A percentile compares a stretch with the other conserved stretches of the same genome.
These are phyloP conservation scores for Zygosaccharomyces siamensis DNA, from an alignment of 805 yeast species.

Conservation along the genomic window DNA sequence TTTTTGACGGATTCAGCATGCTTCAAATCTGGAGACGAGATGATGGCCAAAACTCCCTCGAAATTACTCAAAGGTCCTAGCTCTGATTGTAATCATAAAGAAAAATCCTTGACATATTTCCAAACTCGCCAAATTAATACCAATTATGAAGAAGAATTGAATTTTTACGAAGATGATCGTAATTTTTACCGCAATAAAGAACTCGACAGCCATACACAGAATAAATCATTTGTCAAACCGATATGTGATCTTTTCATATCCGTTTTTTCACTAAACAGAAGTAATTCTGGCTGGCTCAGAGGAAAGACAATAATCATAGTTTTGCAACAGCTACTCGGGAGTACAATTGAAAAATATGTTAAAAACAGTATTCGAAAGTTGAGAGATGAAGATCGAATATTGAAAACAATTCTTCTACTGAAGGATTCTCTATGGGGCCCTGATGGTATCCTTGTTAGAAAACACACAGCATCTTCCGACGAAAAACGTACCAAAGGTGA, in stretches of 20 bases:
- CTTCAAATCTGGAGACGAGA: constrained; percentile 9
- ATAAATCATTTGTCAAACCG: constrained; percentile 65
- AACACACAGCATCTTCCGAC: constrained; percentile 26
- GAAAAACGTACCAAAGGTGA: constrained; percentile 44
- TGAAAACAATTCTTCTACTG: constrained; percentile 36
- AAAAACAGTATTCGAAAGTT: constrained; percentile 35
- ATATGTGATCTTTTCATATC: constrained; percentile 71
- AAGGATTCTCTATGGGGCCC: constrained; percentile 46
- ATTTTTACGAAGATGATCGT: constrained; percentile 14
- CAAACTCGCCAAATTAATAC: constrained; percentile 5
- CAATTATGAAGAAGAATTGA: constrained; percentile 12
- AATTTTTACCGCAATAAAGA: constrained; percentile 8
- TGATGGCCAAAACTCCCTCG: neutral
- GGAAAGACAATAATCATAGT: constrained; percentile 80
- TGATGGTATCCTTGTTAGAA: constrained; percentile 46
- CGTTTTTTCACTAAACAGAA: constrained; percentile 58
- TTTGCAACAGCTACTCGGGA: constrained; percentile 80
- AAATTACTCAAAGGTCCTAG: constrained; percentile 2
- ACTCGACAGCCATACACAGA: constrained; percentile 4
- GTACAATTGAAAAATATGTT: constrained; percentile 72
- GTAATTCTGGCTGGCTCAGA: constrained; percentile 67
- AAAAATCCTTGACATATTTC: constrained; percentile 6
- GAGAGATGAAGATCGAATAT: constrained; percentile 39
- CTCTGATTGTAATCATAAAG: neutral
- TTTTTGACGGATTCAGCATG: constrained; percentile 51